phyloP scores from a whole-genome alignment of 2,329 filamentous ascomycete species.

The Elsinoe australis region DNA sequence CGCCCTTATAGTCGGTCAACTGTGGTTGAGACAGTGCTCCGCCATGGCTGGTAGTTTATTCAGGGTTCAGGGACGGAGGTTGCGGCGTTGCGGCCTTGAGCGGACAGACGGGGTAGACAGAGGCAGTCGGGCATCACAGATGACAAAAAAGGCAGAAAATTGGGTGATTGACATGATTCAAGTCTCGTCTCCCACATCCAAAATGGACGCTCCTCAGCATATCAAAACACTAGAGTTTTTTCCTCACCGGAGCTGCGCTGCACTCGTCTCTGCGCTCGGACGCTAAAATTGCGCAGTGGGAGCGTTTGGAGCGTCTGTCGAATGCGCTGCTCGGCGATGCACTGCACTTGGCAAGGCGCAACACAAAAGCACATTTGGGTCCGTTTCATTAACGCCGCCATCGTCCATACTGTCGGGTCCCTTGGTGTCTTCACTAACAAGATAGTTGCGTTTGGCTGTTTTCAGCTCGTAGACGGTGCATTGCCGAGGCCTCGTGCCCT shows the following conservation, averaged over 20 bases:
- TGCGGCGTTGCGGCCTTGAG: slow-evolving; percentile 3
- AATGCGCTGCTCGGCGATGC: slow-evolving; percentile 13
- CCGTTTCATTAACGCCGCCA: slow-evolving; percentile 12
- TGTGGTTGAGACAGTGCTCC: slow-evolving; percentile 13
- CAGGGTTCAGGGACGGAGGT: slow-evolving; percentile 7
- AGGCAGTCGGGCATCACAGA: slow-evolving; percentile 1
- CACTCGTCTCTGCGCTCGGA: not conserved
- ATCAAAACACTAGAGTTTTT: slow-evolving; percentile 10
- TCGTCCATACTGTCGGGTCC: slow-evolving; percentile 12
- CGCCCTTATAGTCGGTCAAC: slow-evolving; percentile 14
- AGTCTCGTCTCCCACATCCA: not conserved
- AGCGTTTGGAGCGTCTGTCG: slow-evolving; percentile 10
- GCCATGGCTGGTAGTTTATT: slow-evolving; percentile 11
- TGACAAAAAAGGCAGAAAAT: slow-evolving; percentile 3
- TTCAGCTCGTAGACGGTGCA: slow-evolving; percentile 4
- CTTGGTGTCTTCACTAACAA: slow-evolving; percentile 9
- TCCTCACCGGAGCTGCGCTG: slow-evolving; percentile 5
- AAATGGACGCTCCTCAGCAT: slow-evolving; percentile 2
- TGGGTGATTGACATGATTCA: slow-evolving; percentile 8
- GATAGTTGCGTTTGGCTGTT: slow-evolving; percentile 12
- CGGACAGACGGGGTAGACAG: not conserved
- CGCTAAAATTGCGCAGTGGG: not conserved
- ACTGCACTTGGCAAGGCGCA: slow-evolving; percentile 12
- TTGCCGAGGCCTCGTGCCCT: slow-evolving; percentile 13
- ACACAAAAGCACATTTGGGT: slow-evolving; percentile 11